Evolutionary conservation across 1,284 basidiomycete genomes (phyloP), one percentile per base, ranked within the genome.

Genomic region (Singerocomus inundabilis): DNA sequence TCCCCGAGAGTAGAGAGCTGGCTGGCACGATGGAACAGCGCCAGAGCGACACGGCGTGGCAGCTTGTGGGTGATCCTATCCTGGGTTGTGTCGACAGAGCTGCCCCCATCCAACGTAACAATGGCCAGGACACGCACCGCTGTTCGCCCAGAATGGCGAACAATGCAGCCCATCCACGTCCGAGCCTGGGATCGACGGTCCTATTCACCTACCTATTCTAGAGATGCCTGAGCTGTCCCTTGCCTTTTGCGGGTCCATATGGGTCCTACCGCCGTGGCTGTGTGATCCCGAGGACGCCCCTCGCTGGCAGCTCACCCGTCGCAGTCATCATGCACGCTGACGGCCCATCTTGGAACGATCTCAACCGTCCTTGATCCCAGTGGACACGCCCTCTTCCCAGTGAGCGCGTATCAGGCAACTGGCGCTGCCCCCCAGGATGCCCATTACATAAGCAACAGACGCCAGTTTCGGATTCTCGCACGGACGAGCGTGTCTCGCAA

Each of bases 161-260:
- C 65, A 63, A 66, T 66, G 62, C 44, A 47, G 35, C n/a, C 24
- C 44, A 44, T 44, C 29, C n/a, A 18, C 13, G 42, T 49, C 51
- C 37, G 24, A n/a, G 44, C 53, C 44, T 52, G 45, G 40, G 63
- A 60, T 68, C 63, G 53, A 61, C 64, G 43, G n/a, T n/a, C n/a
- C n/a, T 32, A 47, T 45, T 41, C 32, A 37, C 34, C 33, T 29
- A 10, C 28, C n/a, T n/a, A 29, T 16, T 10, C 24, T 33, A 38
- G 38, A 44, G 41, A 44, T 44, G 36, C 44, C 40, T 41, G 35
- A 46, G 31, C 36, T n/a, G 39, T 33, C 16, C 40, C 41, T 57
- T 60, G 49, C 57, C 57, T 62, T 64, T 62, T 70, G 70, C 63
- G 60, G 71, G 67, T 71, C 68, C 69, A 52, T 61, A 66, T 73